A percentile compares a stretch with the other conserved stretches of the same genome.
phyloP scores from a whole-genome alignment of 1,284 basidiomycete species.

The Bondarzewia mesenterica region DNA sequence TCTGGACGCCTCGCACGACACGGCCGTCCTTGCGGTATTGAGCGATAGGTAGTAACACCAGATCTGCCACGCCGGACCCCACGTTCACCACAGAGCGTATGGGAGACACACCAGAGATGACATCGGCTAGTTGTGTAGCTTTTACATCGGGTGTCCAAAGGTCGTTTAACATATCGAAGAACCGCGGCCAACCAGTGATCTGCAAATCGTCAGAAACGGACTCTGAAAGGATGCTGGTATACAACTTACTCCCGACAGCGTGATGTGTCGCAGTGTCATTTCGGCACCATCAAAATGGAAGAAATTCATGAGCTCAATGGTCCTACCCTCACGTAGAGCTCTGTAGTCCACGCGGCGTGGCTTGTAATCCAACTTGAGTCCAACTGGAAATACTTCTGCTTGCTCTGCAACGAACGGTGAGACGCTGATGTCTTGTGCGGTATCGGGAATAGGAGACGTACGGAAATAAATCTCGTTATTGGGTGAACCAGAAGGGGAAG shows the following conservation, averaged over 20 bases:
- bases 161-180: conserved; percentile 90
- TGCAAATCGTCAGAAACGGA: conserved; percentile 24
- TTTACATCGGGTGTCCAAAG: conserved; percentile 99
- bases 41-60: conserved; percentile 91
- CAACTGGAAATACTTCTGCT: conserved; percentile 84
- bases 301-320: conserved; percentile 99
- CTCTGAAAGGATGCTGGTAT: not conserved
- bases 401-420: conserved; percentile 48
- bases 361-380: conserved; percentile 96
- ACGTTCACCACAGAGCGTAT: conserved; percentile 95
- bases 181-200: conserved; percentile 84
- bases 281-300: conserved; percentile 99
- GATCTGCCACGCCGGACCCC: conserved; percentile 91
- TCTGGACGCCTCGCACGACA: conserved; percentile 89
- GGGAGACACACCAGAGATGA: conserved; percentile 94
- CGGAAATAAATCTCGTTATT: conserved; percentile 67
- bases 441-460: conserved; percentile 27
- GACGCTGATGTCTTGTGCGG: not conserved
- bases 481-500: conserved; percentile 21
- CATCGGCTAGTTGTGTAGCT: conserved; percentile 94
- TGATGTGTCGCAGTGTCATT: conserved; percentile 94
- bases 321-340: conserved; percentile 85
- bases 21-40: conserved; percentile 97
- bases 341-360: conserved; percentile 93
- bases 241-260: conserved; percentile 74